phyloP scores from a whole-genome alignment of 345 rosid genomes.

The Hevea brasiliensis region DNA sequence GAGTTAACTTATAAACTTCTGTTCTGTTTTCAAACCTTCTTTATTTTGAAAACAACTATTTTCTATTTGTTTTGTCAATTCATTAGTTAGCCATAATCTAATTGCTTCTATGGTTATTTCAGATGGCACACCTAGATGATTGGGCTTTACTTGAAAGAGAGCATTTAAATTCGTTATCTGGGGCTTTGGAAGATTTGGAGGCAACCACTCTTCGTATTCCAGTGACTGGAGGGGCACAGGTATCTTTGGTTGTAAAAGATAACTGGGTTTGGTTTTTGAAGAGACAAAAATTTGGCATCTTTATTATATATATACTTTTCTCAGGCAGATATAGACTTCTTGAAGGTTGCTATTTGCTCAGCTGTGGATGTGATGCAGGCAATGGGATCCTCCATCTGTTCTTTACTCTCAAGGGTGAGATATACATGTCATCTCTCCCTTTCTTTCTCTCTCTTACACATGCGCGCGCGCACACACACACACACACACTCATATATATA shows the following conservation, averaged over 20 bases:
- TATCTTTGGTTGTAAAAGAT: conserved; percentile 28
- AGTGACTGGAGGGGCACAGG: conserved; percentile 84
- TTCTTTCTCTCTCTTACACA: conserved; percentile 1
- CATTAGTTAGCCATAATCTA: conserved; percentile 17
- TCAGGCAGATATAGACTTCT: conserved; percentile 78
- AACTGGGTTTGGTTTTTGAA: conserved; percentile 2
- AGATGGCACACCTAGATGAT: conserved; percentile 78
- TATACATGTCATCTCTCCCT: conserved; percentile 1
- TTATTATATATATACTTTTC: conserved; percentile 14
- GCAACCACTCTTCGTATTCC: conserved; percentile 93
- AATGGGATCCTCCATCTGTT: conserved; percentile 73
- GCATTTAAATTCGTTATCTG: conserved; percentile 68
- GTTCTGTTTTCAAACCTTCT: neutral
- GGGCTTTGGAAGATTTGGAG: conserved; percentile 82
- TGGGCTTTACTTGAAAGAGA: conserved; percentile 88
- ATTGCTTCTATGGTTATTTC: conserved; percentile 27
- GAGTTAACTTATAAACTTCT: neutral
- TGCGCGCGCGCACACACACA: no score
- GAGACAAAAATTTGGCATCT: conserved; percentile 23
- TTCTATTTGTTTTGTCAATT: neutral
- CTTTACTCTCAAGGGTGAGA: conserved; percentile 71
- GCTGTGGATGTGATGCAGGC: conserved; percentile 93
- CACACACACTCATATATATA: no score
- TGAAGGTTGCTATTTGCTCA: conserved; percentile 78
- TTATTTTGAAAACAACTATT: conserved; percentile 4